Evolutionary conservation across 768 basidiomycete species (phyloP).

Genomic region (Phylloporus sp.): DNA sequence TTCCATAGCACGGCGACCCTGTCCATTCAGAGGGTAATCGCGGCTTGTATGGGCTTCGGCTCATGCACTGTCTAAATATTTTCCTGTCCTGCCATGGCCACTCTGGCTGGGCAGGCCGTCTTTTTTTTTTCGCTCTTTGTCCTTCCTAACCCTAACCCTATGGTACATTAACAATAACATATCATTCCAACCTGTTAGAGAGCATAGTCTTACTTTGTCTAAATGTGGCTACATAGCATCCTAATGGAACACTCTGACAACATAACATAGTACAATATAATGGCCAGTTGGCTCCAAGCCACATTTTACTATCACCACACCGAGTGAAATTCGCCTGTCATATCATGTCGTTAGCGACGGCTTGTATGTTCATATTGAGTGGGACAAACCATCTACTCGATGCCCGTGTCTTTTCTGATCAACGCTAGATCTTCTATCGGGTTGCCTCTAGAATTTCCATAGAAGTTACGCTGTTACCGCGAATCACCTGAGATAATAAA

Average conservation of each 20-base stretch:
- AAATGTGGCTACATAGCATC: no score
- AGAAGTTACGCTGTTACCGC: constrained; percentile 93
- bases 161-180: constrained; percentile 1
- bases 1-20: constrained; percentile 55
- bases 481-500: constrained; percentile 66
- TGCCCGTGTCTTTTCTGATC: constrained; percentile 1
- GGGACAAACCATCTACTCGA: constrained; percentile 8
- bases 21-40: constrained; percentile 41
- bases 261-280: no score
- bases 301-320: no score
- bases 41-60: constrained; percentile 57
- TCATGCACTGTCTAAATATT: constrained; percentile 80
- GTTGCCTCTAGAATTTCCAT: constrained; percentile 83
- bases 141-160: constrained; percentile 38
- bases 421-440: constrained; percentile 25
- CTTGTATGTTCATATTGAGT: not conserved
- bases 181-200: no score
- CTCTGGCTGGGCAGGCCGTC: constrained; percentile 33
- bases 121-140: constrained; percentile 20
- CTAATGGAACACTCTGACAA: no score
- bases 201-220: no score
- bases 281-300: no score
- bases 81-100: constrained; percentile 63
- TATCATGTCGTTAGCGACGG: constrained; percentile 1
- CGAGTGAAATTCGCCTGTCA: constrained; percentile 6